Base-by-base conservation (phyloP, 2,329 filamentous ascomycete species). In the Pseudogymnoascus sp. region DNA sequence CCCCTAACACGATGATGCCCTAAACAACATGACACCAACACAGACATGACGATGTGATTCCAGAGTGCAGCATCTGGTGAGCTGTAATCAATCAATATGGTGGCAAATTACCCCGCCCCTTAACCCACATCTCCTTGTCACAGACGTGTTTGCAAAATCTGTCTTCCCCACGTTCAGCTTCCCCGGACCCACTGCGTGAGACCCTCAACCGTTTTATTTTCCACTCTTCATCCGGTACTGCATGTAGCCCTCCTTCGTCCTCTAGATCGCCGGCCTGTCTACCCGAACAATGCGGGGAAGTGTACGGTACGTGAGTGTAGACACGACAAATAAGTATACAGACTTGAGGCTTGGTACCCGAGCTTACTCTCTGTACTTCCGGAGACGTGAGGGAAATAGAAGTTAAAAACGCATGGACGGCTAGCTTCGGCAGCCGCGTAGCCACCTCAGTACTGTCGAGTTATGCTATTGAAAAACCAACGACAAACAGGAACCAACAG, bases 21-120 rank as follows among this genome's bases (percentile, higher is more conserved):
- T 18, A 33, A 12, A 56, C 25, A 11, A n/a, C 18, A 33, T 47
- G n/a, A 56, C 10, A 2, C 23, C 47, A 53, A 31, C 25, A 31
- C n/a, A n/a, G 25, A 18, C 16, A 25, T 11, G n/a, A 5, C 21
- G 47, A 12, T 33, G 47, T 16, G n/a, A 56, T 33, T 56, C n/a
- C n/a, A 56, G n/a, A 18, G 25, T 33, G n/a, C 8, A 18, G 25
- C 16, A 56, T 8, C 18, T 56, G 25, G n/a, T 18, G 11, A 56
- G 25, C 47, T 33, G 47, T 25, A 56, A 56, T 56, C 47, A 53
- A 53, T 53, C 47, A 56, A 56, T 18, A 56, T 33, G 47, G 47
- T 56, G 25, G 25, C 47, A 56, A 56, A 56, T 56, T 33, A 56
- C 47, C 25, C 28, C 47, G 47, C 47, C 47, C 47, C 47, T 33